phyloP scores from a whole-genome alignment of 495 filamentous ascomycete genomes.

The Penicillium antarcticum region DNA sequence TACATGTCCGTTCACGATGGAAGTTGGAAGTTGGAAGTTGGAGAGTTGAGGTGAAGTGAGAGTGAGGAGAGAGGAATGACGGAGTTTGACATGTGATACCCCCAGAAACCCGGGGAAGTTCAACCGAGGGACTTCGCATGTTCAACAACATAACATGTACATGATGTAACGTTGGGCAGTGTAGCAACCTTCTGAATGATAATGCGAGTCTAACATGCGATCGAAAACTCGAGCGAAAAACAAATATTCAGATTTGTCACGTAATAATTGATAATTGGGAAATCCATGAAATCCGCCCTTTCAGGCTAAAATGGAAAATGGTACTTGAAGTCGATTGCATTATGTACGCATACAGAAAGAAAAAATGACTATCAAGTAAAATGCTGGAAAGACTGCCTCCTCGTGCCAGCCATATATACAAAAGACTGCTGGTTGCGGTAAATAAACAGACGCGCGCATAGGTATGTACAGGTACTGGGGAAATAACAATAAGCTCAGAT shows the following conservation, averaged over 20 bases:
- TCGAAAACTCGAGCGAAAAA: background rate
- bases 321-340: no score
- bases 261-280: no score
- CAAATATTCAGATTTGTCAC: no score
- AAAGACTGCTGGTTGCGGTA: background rate
- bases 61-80: conserved; percentile 10
- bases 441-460: background rate
- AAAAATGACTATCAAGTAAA: background rate
- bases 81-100: conserved; percentile 31
- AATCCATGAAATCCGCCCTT: no score
- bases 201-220: background rate
- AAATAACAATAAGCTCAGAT: background rate
- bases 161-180: no score
- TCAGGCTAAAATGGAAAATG: no score
- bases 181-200: no score
- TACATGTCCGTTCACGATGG: conserved; percentile 25
- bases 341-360: background rate
- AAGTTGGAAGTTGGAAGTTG: background rate
- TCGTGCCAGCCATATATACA: conserved; percentile 5
- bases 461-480: conserved; percentile 1
- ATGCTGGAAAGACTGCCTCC: conserved; percentile 1
- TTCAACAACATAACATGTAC: no score
- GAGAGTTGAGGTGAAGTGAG: background rate
- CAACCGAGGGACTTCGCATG: conserved; percentile 18
- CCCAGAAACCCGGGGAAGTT: conserved; percentile 25